A percentile compares a stretch with the other conserved stretches of the same genome.
These are phyloP conservation scores for Dorcoceras hygrometricum DNA, from an alignment of 257 asterid genomes.

Conservation along the genomic window DNA sequence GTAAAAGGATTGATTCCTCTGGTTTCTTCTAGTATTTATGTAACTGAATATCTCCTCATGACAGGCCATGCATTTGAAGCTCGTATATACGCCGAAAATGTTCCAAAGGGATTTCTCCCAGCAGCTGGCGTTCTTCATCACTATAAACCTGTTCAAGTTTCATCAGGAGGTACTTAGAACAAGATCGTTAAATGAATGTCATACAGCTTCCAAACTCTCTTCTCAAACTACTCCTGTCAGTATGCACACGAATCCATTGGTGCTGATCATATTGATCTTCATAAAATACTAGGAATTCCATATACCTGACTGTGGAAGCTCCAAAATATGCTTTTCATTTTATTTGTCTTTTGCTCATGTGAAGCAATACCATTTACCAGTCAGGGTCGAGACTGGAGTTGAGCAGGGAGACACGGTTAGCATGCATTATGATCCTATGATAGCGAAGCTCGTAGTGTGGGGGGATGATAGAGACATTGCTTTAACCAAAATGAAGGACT, in stretches of 20 bases:
- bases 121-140: slow-evolving; percentile 96
- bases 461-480: slow-evolving; percentile 87
- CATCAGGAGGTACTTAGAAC: slow-evolving; percentile 58
- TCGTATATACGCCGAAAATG: slow-evolving; percentile 98
- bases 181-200: slow-evolving; percentile 15
- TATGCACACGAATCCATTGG: slow-evolving; percentile 20
- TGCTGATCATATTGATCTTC: slow-evolving; percentile 23
- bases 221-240: slow-evolving; percentile 16
- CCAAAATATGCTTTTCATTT: slow-evolving; percentile 16
- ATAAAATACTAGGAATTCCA: slow-evolving; percentile 8
- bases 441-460: slow-evolving; percentile 98
- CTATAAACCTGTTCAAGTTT: slow-evolving; percentile 76
- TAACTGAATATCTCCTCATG: slow-evolving; percentile 21
- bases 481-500: slow-evolving; percentile 78
- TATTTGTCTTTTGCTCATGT: slow-evolving; percentile 29
- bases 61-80: slow-evolving; percentile 99
- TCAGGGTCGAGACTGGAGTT: slow-evolving; percentile 97
- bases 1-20: slow-evolving; percentile 2
- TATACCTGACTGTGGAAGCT: slow-evolving; percentile 14
- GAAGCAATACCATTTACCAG: slow-evolving; percentile 45
- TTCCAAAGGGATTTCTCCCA: slow-evolving; percentile 94
- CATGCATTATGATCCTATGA: slow-evolving; percentile 99
- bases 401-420: slow-evolving; percentile 94
- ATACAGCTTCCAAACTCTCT: slow-evolving; percentile 12
- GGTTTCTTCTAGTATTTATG: slow-evolving; percentile 18